Conservation (phyloP, 768 basidiomycete genomes). For the Mycena albidolilacea region DNA sequence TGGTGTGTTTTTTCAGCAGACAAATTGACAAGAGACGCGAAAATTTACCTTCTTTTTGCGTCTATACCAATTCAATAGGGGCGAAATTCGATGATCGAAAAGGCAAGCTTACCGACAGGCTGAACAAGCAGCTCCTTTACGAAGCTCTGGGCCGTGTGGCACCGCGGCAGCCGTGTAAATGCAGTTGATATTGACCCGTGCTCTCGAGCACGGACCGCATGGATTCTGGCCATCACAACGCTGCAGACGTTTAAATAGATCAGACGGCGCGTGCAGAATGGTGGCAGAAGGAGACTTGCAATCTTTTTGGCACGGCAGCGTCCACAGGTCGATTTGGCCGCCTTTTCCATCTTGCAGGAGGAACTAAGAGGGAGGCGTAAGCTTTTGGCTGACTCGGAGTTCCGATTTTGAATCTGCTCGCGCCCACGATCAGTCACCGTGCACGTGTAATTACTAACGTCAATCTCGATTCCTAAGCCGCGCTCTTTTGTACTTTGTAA, state of each 20-base stretch:
- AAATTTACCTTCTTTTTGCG: slow-evolving; percentile 50
- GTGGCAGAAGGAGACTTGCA: slow-evolving; percentile 10
- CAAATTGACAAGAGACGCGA: not conserved
- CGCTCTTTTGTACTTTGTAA: no score
- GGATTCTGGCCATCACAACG: slow-evolving; percentile 31
- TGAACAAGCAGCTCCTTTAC: slow-evolving; percentile 38
- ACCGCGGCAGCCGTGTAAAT: slow-evolving; percentile 20
- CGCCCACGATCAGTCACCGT: no score
- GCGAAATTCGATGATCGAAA: not conserved
- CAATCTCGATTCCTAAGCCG: no score
- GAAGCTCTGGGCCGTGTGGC: slow-evolving; percentile 33
- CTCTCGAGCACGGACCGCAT: slow-evolving; percentile 34
- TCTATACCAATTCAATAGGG: slow-evolving; percentile 6
- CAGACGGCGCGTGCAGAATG: not conserved
- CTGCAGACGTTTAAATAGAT: not conserved
- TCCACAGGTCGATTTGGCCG: slow-evolving; percentile 23
- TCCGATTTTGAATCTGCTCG: no score
- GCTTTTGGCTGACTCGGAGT: no score
- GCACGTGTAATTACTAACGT: no score
- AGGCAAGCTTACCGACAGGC: slow-evolving; percentile 34
- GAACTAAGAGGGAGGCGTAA: no score
- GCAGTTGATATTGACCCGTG: slow-evolving; percentile 24
- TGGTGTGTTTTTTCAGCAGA: not conserved
- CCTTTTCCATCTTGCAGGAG: not conserved
- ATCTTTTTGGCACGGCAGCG: slow-evolving; percentile 39